These are phyloP conservation scores for Mucuna pruriens DNA, from an alignment of 306 rosid genomes.

Conservation along the genomic window DNA sequence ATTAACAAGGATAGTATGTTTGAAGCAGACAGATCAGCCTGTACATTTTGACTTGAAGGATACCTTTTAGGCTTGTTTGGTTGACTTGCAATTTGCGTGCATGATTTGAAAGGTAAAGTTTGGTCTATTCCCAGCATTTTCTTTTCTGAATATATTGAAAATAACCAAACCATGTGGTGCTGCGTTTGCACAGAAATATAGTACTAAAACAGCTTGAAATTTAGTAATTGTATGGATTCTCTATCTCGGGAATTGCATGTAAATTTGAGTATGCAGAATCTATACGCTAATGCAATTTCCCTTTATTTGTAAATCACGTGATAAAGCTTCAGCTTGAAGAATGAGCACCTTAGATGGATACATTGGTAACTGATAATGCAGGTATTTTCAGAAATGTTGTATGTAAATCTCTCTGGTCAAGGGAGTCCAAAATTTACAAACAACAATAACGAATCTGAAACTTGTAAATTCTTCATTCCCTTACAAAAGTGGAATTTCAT, in stretches of 20 bases:
- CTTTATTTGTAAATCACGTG: neutral
- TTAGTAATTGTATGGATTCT: too few species aligned
- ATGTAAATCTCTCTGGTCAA: too few species aligned
- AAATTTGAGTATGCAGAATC: neutral
- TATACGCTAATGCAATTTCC: neutral
- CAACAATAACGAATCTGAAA: too few species aligned
- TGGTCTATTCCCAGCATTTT: neutral
- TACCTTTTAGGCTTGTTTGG: conserved; percentile 30
- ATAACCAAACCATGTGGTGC: neutral
- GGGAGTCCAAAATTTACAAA: too few species aligned
- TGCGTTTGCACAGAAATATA: neutral
- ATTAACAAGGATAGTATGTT: neutral
- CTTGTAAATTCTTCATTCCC: too few species aligned
- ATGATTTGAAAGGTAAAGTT: conserved; percentile 22
- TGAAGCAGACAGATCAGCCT: neutral
- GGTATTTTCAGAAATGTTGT: too few species aligned
- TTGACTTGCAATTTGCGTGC: conserved; percentile 17
- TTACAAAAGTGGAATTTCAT: too few species aligned
- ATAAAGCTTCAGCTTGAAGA: too few species aligned
- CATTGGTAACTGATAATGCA: too few species aligned
- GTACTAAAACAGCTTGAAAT: too few species aligned
- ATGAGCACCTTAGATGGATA: too few species aligned
- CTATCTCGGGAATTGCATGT: neutral
- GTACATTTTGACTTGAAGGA: neutral
- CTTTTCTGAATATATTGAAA: neutral